Evolutionary conservation across 176 grass and related monocot species (phyloP).

Genomic region (Panicum miliaceum): DNA sequence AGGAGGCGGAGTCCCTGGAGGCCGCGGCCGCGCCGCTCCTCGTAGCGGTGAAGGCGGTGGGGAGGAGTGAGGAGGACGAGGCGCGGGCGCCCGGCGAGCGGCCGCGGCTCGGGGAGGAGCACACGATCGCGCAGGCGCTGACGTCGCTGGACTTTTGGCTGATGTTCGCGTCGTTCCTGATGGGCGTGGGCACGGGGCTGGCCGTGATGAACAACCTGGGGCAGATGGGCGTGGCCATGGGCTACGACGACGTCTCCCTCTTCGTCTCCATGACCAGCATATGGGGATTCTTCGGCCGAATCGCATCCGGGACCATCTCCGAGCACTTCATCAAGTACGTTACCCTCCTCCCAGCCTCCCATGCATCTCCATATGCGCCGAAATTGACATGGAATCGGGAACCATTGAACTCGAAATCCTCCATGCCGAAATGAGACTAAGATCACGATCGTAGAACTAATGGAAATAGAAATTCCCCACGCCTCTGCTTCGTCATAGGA

Average conservation of each 20-base stretch:
- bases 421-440: background rate
- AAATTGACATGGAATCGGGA: background rate
- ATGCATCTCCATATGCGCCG: background rate
- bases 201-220: slow-evolving; percentile 98
- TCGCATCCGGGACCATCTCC: slow-evolving; percentile 85
- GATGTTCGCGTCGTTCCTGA: slow-evolving; percentile 79
- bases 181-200: slow-evolving; percentile 89
- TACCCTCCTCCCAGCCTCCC: background rate
- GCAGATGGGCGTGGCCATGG: slow-evolving; percentile 94
- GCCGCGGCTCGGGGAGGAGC: slow-evolving; percentile 84
- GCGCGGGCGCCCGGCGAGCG: background rate
- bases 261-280: slow-evolving; percentile 98
- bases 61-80: background rate
- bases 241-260: slow-evolving; percentile 83
- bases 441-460: slow-evolving; percentile 3
- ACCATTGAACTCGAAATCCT: background rate
- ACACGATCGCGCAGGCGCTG: slow-evolving; percentile 78
- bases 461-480: slow-evolving; percentile 4
- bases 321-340: slow-evolving; percentile 96
- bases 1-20: slow-evolving; percentile 20
- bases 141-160: slow-evolving; percentile 83
- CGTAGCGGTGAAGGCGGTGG: background rate
- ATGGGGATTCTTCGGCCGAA: slow-evolving; percentile 96
- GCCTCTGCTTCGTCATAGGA: background rate
- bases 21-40: slow-evolving; percentile 11